Base-by-base conservation (phyloP, 2,329 filamentous ascomycete species). In the Neofusicoccum laricinum region DNA sequence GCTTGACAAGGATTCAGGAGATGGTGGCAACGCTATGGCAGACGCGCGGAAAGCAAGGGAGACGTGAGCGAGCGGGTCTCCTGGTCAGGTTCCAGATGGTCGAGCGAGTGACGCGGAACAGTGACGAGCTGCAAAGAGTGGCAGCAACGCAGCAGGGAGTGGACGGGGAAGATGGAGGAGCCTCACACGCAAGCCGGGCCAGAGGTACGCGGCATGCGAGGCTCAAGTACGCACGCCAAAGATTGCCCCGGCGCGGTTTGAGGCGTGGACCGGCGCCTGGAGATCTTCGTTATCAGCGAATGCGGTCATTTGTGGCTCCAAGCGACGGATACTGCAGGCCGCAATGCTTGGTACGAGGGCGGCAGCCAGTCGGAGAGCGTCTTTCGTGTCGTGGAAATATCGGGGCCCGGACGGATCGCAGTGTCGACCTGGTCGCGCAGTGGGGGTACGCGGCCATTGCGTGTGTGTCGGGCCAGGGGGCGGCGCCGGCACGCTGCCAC, bases 221-320 rank as follows among this genome's bases (percentile, higher is more conserved):
- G 58, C 58, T 61, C 58, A 61, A 61, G 58, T 61, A 61, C 58
- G 58, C 46, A 61, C 25, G 55, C 55, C 41, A 10, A 36, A 50
- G 36, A 50, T 30, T 62, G 59, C 41, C 46, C 59, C 8, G 46
- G 41, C 46, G 46, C 59, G 32, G 36, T 14, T 46, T 21, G 32
- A 51, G 46, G 41, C 59, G 59, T 41, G 36, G 45, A 49, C 59
- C 34, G 46, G 14, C 59, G 41, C 45, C 32, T 17, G 15, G 38
- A 63, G 61, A 63, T 63, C 61, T 59, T 46, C 55, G 55, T 59
- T 63, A 63, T 63, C 61, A 63, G 48, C 46, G 48, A 51, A 63
- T 63, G 61, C 61, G 49, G 61, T 53, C 61, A 63, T 63, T 63
- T 63, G 48, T 63, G 61, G 61, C 46, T 51, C 61, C 46, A 43